These are phyloP conservation scores for Talaromyces sp. DNA, from an alignment of 2,329 filamentous ascomycete genomes.

Conservation along the genomic window DNA sequence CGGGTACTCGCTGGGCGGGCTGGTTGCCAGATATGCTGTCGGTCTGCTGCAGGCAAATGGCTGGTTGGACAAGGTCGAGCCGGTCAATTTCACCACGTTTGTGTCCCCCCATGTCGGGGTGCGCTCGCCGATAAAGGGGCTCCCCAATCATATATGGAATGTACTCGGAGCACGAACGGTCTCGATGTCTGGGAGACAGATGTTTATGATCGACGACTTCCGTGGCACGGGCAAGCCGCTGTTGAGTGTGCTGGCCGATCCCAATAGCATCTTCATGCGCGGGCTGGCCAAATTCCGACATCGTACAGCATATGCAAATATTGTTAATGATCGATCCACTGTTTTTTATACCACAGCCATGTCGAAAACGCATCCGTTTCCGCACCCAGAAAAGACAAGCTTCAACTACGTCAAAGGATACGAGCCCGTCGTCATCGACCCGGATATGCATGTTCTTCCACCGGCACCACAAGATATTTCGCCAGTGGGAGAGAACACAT, in stretches of 20 bases:
- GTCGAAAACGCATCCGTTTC: constrained; percentile 70
- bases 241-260: constrained; percentile 75
- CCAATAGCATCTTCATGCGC: constrained; percentile 77
- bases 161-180: constrained; percentile 75
- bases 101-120: constrained; percentile 80
- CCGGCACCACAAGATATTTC: constrained; percentile 20
- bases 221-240: constrained; percentile 76
- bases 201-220: constrained; percentile 84
- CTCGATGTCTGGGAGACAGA: constrained; percentile 76
- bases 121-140: constrained; percentile 62
- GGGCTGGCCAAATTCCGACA: constrained; percentile 71
- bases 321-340: constrained; percentile 77
- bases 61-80: constrained; percentile 71
- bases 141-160: constrained; percentile 69
- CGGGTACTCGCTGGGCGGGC: constrained; percentile 83
- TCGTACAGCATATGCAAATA: constrained; percentile 76
- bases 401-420: constrained; percentile 72
- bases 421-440: constrained; percentile 68
- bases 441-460: constrained; percentile 18
- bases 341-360: constrained; percentile 80
- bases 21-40: constrained; percentile 80
- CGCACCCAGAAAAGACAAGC: constrained; percentile 60
- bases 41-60: constrained; percentile 78
- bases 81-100: constrained; percentile 92
- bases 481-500: background rate